Conservation (phyloP, 441 rosid genomes). For the Populus hybrid region DNA sequence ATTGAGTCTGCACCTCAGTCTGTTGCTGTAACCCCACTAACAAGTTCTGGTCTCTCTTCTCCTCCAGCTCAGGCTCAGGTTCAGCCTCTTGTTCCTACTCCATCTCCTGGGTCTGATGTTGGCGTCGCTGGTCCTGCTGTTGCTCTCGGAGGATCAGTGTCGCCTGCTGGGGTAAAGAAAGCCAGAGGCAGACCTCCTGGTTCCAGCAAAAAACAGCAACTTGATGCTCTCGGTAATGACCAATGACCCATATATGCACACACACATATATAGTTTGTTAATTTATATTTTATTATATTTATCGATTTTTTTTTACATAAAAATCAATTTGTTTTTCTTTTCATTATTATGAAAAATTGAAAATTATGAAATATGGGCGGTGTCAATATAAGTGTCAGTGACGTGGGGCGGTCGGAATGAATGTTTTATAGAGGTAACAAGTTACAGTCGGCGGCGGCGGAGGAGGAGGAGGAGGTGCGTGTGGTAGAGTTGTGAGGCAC, state of each 20-base stretch:
- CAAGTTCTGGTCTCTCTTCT: constrained; percentile 25
- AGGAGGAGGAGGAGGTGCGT: background rate
- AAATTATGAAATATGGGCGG: background rate
- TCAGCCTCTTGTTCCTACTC: background rate
- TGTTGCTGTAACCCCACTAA: constrained; percentile 23
- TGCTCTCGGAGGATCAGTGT: constrained; percentile 22
- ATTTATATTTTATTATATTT: too few relatives aligned
- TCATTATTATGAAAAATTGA: background rate
- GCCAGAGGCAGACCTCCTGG: constrained; percentile 81
- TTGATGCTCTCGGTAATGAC: constrained; percentile 44
- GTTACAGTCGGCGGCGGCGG: background rate
- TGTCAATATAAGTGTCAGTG: background rate
- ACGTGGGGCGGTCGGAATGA: background rate
- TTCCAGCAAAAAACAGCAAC: constrained; percentile 51
- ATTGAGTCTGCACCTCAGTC: constrained; percentile 32
- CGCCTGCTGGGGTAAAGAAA: constrained; percentile 44
- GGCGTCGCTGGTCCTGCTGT: background rate
- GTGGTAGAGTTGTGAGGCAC: background rate
- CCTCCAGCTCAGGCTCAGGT: constrained; percentile 15
- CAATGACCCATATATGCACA: background rate
- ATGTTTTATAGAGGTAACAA: background rate
- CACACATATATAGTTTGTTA: background rate
- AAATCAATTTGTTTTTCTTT: background rate
- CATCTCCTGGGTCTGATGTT: background rate
- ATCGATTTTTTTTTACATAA: too few relatives aligned